A percentile compares a stretch with the other conserved stretches of the same genome.
Conservation (phyloP, 805 yeast species). For the Kodamaea kaohsiungensis region DNA sequence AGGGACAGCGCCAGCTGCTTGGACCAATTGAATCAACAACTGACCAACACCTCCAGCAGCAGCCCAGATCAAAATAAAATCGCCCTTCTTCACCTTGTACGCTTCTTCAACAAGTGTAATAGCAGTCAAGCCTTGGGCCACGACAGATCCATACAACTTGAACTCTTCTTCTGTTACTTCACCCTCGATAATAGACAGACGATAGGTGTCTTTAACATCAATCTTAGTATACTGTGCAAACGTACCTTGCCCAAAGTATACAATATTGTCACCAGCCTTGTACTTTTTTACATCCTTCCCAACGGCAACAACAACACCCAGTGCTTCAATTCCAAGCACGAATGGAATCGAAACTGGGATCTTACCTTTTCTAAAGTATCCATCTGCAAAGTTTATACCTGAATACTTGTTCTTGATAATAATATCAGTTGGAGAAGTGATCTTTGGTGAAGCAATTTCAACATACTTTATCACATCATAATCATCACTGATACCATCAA, state of each 20-base stretch:
- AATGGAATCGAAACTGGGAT: conserved; percentile 59
- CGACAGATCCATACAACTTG: conserved; percentile 58
- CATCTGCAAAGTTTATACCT: conserved; percentile 83
- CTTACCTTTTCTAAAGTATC: conserved; percentile 77
- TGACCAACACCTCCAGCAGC: conserved; percentile 97
- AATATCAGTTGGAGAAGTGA: conserved; percentile 52
- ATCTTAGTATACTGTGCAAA: conserved; percentile 75
- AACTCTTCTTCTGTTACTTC: conserved; percentile 50
- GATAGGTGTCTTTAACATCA: conserved; percentile 26
- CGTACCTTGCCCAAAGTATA: conserved; percentile 49
- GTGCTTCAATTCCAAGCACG: conserved; percentile 71
- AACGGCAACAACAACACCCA: conserved; percentile 67
- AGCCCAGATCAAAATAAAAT: conserved; percentile 77
- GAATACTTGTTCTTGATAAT: conserved; percentile 72
- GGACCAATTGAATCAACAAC: conserved; percentile 63
- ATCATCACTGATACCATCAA: conserved; percentile 54
- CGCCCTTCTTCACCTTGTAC: conserved; percentile 66
- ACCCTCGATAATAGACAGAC: conserved; percentile 50
- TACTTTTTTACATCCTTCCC: conserved; percentile 59
- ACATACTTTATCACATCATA: conserved; percentile 61
- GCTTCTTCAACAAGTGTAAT: conserved; percentile 68
- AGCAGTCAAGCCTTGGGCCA: conserved; percentile 80
- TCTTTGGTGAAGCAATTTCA: conserved; percentile 61
- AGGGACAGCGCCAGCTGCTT: conserved; percentile 68
- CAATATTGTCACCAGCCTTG: conserved; percentile 71